Percentiles rank a stretch among this genome's conserved stretches.
Conservation (phyloP, 805 yeast species). For the Jamesozyma jinghongensis region DNA sequence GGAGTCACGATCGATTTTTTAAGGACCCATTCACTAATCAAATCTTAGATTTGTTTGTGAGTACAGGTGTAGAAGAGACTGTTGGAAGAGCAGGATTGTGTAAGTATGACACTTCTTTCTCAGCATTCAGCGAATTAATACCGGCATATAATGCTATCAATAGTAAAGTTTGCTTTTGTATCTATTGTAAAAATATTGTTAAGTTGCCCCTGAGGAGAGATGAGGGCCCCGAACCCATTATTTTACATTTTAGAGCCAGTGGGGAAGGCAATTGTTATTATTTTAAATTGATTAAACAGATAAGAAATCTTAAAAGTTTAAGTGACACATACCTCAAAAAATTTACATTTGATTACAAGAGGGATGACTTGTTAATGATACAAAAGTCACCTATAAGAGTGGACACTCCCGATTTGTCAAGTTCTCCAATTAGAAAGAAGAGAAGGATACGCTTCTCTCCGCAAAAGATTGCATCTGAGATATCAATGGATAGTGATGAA, state of each 20-base stretch:
- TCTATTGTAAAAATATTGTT: conserved; percentile 44
- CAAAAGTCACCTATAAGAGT: background rate
- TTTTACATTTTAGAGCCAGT: conserved; percentile 35
- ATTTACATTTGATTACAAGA: background rate
- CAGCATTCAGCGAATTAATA: conserved; percentile 13
- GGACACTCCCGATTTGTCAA: background rate
- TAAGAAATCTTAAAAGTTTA: no score
- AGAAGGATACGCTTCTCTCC: conserved; percentile 4
- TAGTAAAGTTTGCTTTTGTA: conserved; percentile 47
- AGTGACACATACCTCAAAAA: background rate
- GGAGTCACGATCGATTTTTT: conserved; percentile 17
- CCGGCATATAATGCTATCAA: conserved; percentile 24
- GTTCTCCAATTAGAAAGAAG: background rate
- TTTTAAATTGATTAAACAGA: conserved; percentile 13
- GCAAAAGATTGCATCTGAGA: conserved; percentile 2
- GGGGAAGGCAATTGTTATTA: conserved; percentile 19
- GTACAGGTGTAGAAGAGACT: background rate
- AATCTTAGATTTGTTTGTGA: background rate
- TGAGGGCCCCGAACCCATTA: conserved; percentile 28
- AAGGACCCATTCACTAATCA: conserved; percentile 11
- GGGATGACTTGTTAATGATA: conserved; percentile 5
- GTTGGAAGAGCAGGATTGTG: conserved; percentile 52
- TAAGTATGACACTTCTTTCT: conserved; percentile 43
- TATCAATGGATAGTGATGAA: background rate
- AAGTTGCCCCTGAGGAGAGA: background rate